phyloP scores from a whole-genome alignment of 768 basidiomycete genomes.

The Boletus coccyginus region DNA sequence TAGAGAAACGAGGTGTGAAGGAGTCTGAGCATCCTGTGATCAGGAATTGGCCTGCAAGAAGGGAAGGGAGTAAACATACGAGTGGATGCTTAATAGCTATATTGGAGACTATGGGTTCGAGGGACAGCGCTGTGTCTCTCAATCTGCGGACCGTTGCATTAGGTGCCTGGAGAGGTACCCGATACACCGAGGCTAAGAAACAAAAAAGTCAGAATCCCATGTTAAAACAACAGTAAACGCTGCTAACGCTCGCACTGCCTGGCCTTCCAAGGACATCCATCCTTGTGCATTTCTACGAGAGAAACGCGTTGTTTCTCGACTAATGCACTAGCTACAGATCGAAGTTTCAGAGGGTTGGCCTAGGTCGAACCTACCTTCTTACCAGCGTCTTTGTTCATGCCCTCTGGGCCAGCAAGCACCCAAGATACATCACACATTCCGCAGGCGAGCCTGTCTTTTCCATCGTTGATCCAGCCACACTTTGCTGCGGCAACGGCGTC shows the following conservation, averaged over 20 bases:
- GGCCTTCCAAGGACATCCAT: slow-evolving; percentile 81
- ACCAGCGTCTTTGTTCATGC: slow-evolving; percentile 79
- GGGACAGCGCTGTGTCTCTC: slow-evolving; percentile 48
- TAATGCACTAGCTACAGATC: slow-evolving; percentile 55
- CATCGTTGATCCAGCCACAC: slow-evolving; percentile 83
- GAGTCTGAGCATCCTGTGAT: slow-evolving; percentile 41
- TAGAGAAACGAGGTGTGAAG: slow-evolving; percentile 54
- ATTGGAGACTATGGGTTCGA: slow-evolving; percentile 52
- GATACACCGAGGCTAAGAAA: slow-evolving; percentile 62
- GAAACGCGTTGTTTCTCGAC: slow-evolving; percentile 70
- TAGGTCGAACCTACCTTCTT: slow-evolving; percentile 38
- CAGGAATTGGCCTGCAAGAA: slow-evolving; percentile 5
- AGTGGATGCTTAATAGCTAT: slow-evolving; percentile 71
- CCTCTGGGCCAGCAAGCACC: slow-evolving; percentile 67
- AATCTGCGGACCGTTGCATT: slow-evolving; percentile 59
- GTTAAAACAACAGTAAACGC: neutral
- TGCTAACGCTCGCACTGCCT: slow-evolving; percentile 75
- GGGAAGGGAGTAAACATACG: slow-evolving; percentile 38
- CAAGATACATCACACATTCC: slow-evolving; percentile 70
- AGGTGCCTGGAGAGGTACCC: slow-evolving; percentile 69
- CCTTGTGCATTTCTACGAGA: slow-evolving; percentile 71
- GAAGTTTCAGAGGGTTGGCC: slow-evolving; percentile 13
- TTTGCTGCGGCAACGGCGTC: slow-evolving; percentile 79
- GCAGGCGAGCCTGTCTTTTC: slow-evolving; percentile 76
- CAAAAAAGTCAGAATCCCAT: neutral